Percentiles rank a stretch among this genome's conserved stretches.
phyloP scores from a whole-genome alignment of 345 rosid species.

The Sapria himalayana region DNA sequence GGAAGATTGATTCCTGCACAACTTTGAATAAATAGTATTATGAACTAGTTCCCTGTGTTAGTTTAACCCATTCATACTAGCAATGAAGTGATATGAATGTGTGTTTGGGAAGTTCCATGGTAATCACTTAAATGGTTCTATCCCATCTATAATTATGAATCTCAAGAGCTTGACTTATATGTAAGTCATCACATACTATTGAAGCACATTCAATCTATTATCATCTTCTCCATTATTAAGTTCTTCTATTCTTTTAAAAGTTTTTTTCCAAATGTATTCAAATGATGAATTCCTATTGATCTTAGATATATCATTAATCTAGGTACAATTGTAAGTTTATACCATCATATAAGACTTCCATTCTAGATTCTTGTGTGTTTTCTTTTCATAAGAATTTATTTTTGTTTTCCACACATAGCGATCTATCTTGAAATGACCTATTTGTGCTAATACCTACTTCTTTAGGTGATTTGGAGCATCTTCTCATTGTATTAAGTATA shows the following conservation, averaged over 20 bases:
- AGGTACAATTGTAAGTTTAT: slow-evolving; percentile 52
- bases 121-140: slow-evolving; percentile 50
- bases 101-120: slow-evolving; percentile 64
- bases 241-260: slow-evolving; percentile 22
- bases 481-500: slow-evolving; percentile 48
- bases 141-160: slow-evolving; percentile 49
- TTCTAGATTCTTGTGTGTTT: too few relatives aligned
- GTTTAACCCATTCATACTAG: background rate
- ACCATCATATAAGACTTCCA: too few relatives aligned
- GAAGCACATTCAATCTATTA: background rate
- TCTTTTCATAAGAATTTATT: background rate
- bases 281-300: slow-evolving; percentile 49
- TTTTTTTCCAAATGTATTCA: slow-evolving; percentile 51
- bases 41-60: slow-evolving; percentile 4
- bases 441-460: slow-evolving; percentile 58
- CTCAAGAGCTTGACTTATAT: slow-evolving; percentile 74
- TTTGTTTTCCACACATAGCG: slow-evolving; percentile 20
- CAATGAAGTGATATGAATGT: background rate
- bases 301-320: slow-evolving; percentile 73
- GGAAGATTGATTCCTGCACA: slow-evolving; percentile 56
- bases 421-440: slow-evolving; percentile 61
- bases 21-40: slow-evolving; percentile 90
- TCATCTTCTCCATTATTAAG: background rate
- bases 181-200: slow-evolving; percentile 20
- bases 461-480: slow-evolving; percentile 81